Evolutionary conservation across 768 basidiomycete genomes (phyloP).

Genomic region (Suillus decipiens): DNA sequence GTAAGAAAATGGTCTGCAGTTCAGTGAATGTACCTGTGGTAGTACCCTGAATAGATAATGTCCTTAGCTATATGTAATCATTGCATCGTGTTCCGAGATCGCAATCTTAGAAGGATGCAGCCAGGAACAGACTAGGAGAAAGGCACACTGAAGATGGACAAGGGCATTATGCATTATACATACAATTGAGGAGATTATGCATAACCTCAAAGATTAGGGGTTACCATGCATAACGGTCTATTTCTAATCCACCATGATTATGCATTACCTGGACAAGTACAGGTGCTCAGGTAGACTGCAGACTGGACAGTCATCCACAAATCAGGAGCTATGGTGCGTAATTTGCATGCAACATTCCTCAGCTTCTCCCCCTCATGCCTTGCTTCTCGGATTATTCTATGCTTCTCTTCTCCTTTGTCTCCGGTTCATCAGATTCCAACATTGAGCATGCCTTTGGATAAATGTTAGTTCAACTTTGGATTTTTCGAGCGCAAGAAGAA

Average conservation of each 20-base stretch:
- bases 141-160: neutral
- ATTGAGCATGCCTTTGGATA: too few relatives aligned
- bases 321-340: too few relatives aligned
- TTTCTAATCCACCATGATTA: too few relatives aligned
- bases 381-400: too few relatives aligned
- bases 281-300: too few relatives aligned
- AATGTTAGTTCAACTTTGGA: too few relatives aligned
- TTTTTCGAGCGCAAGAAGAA: too few relatives aligned
- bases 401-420: too few relatives aligned
- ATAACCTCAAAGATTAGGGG: neutral
- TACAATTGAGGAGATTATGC: neutral
- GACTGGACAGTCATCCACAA: too few relatives aligned
- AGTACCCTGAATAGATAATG: neutral
- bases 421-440: too few relatives aligned
- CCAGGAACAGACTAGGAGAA: neutral
- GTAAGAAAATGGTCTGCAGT: neutral
- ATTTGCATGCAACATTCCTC: too few relatives aligned
- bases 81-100: neutral
- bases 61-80: neutral
- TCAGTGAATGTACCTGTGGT: neutral
- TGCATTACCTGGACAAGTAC: neutral
- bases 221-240: neutral
- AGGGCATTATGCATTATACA: slow-evolving; percentile 2
- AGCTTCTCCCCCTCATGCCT: too few relatives aligned
- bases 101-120: neutral